A percentile compares a stretch with the other conserved stretches of the same genome.
Conservation (phyloP, 139 green algal genomes). For the Chlamydomonas eustigma region DNA sequence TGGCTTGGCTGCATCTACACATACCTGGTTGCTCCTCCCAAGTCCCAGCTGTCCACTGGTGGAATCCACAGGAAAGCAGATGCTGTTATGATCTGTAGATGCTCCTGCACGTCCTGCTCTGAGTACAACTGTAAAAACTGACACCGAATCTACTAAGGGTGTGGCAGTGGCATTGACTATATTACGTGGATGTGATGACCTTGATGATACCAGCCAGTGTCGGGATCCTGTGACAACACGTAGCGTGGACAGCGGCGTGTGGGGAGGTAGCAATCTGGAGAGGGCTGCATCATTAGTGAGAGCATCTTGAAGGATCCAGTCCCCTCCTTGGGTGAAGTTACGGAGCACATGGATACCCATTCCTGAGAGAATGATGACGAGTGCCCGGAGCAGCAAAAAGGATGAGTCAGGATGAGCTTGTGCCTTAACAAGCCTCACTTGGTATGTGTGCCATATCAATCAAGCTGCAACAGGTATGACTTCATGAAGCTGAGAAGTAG, state of each 20-base stretch:
- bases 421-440: no score
- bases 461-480: no score
- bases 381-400: no score
- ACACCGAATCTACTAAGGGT: neutral
- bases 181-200: no score
- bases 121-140: conserved; percentile 23
- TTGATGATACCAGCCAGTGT: conserved; percentile 20
- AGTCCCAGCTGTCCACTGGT: conserved; percentile 6
- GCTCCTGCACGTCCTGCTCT: conserved; percentile 21
- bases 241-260: conserved; percentile 31
- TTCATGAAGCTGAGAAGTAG: no score
- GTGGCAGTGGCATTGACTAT: neutral
- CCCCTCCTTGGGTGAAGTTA: conserved; percentile 27
- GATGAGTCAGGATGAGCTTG: no score
- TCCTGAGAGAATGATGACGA: no score
- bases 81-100: conserved; percentile 25
- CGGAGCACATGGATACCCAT: conserved; percentile 33
- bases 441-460: no score
- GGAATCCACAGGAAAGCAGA: conserved; percentile 28
- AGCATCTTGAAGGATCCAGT: conserved; percentile 31
- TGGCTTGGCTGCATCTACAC: neutral
- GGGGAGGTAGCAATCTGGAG: conserved; percentile 19
- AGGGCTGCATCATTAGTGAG: conserved; percentile 21
- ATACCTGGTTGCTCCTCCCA: conserved; percentile 12
- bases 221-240: conserved; percentile 23